Base-by-base conservation (phyloP, 2,329 filamentous ascomycete genomes). In the Ceratocystis albifundus region DNA sequence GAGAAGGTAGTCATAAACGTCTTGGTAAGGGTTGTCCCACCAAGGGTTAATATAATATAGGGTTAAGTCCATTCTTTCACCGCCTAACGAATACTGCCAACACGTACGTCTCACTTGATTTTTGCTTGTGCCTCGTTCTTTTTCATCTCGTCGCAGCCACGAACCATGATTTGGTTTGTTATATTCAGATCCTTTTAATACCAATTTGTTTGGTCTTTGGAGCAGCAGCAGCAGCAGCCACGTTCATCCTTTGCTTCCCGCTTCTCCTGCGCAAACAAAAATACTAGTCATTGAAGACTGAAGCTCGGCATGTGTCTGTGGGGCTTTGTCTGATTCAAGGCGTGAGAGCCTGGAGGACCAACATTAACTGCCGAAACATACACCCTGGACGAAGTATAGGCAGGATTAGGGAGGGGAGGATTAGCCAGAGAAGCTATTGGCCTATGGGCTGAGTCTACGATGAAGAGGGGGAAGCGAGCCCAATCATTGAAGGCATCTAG, bases 161-260 rank as follows among this genome's bases (percentile, higher is more conserved):
- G 28, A 36, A 41, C 36, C 5, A 59, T 59, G 12, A 20, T n/a
- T 17, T 6, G 12, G 20, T 15, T 22, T 53, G 22, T 7, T 36
- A 59, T 59, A 59, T 17, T 2, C 28, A 59, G 36, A 59, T 59
- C 55, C 55, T 59, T 59, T 59, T 59, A 59, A 59, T 17, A 36
- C 17, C 28, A 59, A 20, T 6, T 4, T 59, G 55, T 10, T 59
- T 30, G 30, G 10, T 10, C 30, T 41, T 41, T 41, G n/a, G n/a
- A n/a, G n/a, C n/a, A n/a, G n/a, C n/a, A n/a, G n/a, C n/a, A n/a
- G n/a, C n/a, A 15, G 36, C 36, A 41, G 55, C 55, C 25, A 59
- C 55, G 6, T 36, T 15, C 8, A 59, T 6, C 25, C 55, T 22
- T n/a, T 20, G 25, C 32, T 28, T 28, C 12, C 25, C 55, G 17